Evolutionary conservation across 805 yeast species (phyloP).

Genomic region (Geotrichum ghanense): DNA sequence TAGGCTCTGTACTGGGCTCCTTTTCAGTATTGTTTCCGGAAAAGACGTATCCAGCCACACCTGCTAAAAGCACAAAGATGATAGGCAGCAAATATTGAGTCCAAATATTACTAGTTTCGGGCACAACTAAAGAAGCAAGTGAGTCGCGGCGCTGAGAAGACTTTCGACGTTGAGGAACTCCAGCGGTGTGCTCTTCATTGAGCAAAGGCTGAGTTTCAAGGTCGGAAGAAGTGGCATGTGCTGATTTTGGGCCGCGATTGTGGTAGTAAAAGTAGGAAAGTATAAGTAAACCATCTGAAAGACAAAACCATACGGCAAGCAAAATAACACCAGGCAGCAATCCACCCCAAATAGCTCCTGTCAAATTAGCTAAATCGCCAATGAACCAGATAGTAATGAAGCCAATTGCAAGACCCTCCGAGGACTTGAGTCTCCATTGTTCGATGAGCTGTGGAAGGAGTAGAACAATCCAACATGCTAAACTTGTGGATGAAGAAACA

Average conservation of each 20-base stretch:
- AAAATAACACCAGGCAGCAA: constrained; percentile 58
- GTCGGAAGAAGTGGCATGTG: constrained; percentile 2
- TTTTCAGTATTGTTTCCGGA: constrained; percentile 22
- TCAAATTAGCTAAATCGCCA: constrained; percentile 59
- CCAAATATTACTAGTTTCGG: constrained; percentile 29
- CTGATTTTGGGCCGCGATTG: constrained; percentile 8
- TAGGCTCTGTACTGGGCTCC: constrained; percentile 14
- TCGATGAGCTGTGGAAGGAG: constrained; percentile 69
- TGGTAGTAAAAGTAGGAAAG: constrained; percentile 46
- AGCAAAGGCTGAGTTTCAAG: constrained; percentile 18
- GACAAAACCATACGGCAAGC: constrained; percentile 65
- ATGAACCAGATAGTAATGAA: constrained; percentile 59
- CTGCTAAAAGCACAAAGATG: constrained; percentile 50
- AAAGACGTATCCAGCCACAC: constrained; percentile 45
- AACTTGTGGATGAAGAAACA: constrained; percentile 53
- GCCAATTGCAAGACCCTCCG: constrained; percentile 64
- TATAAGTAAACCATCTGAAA: constrained; percentile 54
- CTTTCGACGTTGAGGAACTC: constrained; percentile 19
- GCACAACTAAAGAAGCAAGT: constrained; percentile 42
- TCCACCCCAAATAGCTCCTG: constrained; percentile 61
- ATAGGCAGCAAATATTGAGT: constrained; percentile 47
- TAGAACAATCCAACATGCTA: constrained; percentile 73
- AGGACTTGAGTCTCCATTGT: constrained; percentile 62
- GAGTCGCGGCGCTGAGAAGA: constrained; percentile 32
- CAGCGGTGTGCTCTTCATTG: constrained; percentile 20